Evolutionary conservation across 192 early-diverging fungal genomes (phyloP).

Genomic region (Powellomyces hirtus): DNA sequence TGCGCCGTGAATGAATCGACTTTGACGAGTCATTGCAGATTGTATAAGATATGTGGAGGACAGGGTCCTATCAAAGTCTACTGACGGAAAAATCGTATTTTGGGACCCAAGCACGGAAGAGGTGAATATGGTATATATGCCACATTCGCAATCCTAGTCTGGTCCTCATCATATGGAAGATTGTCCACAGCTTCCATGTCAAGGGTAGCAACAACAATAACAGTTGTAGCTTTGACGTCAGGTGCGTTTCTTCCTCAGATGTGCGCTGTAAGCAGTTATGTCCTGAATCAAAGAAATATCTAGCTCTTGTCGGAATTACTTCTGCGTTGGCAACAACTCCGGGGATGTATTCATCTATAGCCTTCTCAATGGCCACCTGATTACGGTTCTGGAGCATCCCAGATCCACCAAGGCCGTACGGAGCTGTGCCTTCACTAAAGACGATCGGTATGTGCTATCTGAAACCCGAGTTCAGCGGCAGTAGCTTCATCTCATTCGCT

Average conservation of each 20-base stretch:
- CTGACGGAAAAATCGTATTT: slow-evolving; percentile 73
- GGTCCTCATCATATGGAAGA: slow-evolving; percentile 9
- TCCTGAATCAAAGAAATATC: not conserved
- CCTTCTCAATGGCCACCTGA: slow-evolving; percentile 61
- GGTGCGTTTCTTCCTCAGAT: slow-evolving; percentile 16
- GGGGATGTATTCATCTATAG: slow-evolving; percentile 72
- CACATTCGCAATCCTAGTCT: not conserved
- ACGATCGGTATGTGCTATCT: slow-evolving; percentile 57
- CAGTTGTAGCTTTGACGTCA: slow-evolving; percentile 61
- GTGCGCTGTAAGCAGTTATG: not conserved
- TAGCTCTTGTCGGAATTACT: slow-evolving; percentile 36
- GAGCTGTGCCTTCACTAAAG: slow-evolving; percentile 74
- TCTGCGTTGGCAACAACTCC: slow-evolving; percentile 72
- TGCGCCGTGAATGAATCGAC: not conserved
- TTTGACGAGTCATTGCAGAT: slow-evolving; percentile 45
- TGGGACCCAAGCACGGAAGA: slow-evolving; percentile 62
- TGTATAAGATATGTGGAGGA: slow-evolving; percentile 70
- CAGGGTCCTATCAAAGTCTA: slow-evolving; percentile 68
- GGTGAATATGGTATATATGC: slow-evolving; percentile 23
- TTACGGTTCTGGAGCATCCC: slow-evolving; percentile 69
- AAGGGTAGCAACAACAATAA: slow-evolving; percentile 41
- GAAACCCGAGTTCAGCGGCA: too few relatives aligned
- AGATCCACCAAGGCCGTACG: slow-evolving; percentile 75
- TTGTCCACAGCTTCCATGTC: slow-evolving; percentile 41
- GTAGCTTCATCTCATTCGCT: not conserved